Base-by-base conservation (phyloP, 805 yeast species). In the Wickerhamiella sergipiensis region DNA sequence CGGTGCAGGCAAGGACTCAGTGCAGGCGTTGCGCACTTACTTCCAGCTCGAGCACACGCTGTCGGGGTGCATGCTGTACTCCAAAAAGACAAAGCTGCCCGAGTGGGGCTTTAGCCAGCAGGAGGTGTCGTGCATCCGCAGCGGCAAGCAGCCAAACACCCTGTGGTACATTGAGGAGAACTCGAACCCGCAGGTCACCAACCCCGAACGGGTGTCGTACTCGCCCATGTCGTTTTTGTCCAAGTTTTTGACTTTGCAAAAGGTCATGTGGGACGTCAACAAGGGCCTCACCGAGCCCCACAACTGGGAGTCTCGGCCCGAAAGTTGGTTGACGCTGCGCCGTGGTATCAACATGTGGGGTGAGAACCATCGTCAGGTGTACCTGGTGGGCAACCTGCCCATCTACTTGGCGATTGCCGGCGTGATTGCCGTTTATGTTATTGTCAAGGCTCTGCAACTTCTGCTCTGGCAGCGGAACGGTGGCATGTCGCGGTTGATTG, bases 81-180 rank as follows among this genome's bases (percentile, higher is more conserved):
- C 88, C n/a, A 95, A 89, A 62, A 76, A 75, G 45, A 74, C 74
- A 19, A 77, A 73, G 61, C 71, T 92, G 42, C 96, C 96, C n/a
- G 74, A 73, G 7, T 85, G 95, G 94, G 97, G 85, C 1, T 76
- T 75, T 58, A 74, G 73, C 53, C 96, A 88, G 64, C 85, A 83
- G 67, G 98, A 92, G 70, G 94, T 90, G 10, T 68, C 87, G 42
- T 92, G 98, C 65, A 75, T 87, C 49, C 81, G 80, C 48, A 78
- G 77, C 24, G 92, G 97, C 13, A 77, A 78, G 17, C 64, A 72
- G 50, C 77, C 78, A 24, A 79, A 82, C 62, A 75, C 94, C 0
- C 65, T 81, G 46, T 89, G 95, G 85, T 78, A 71, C 59, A 67
- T 89, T 56, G 96, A 88, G 62, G 68, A 68, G 53, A 82, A 83